Evolutionary conservation across 768 basidiomycete species (phyloP).

Genomic region (Leccinum sublutescens): DNA sequence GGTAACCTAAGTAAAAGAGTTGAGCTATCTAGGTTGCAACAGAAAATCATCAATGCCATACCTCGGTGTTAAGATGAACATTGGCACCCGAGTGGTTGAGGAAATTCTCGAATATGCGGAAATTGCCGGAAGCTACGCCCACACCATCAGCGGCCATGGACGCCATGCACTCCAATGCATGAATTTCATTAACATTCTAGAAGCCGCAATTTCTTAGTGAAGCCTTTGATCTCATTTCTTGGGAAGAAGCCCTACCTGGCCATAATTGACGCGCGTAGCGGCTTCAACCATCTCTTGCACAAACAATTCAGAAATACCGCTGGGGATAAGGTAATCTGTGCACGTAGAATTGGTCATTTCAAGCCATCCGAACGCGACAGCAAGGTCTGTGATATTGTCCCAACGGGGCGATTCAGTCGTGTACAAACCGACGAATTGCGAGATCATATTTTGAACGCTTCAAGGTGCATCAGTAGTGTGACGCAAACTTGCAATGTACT

Average conservation of each 20-base stretch:
- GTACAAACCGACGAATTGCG: constrained; percentile 57
- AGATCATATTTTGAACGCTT: constrained; percentile 57
- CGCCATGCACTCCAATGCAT: constrained; percentile 70
- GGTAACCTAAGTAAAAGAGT: constrained; percentile 41
- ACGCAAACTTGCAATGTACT: constrained; percentile 15
- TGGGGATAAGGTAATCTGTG: constrained; percentile 51
- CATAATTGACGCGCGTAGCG: constrained; percentile 82
- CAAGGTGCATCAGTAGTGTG: constrained; percentile 1
- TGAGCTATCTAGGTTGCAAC: background rate
- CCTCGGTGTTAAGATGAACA: constrained; percentile 68
- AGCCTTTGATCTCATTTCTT: background rate
- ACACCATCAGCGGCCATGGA: constrained; percentile 72
- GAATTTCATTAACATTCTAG: constrained; percentile 67
- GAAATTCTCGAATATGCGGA: constrained; percentile 81
- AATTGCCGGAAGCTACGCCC: constrained; percentile 77
- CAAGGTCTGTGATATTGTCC: constrained; percentile 58
- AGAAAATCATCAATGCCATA: constrained; percentile 26
- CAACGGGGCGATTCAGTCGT: constrained; percentile 53
- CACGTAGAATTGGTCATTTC: constrained; percentile 50
- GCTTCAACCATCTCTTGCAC: constrained; percentile 75
- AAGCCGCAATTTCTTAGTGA: background rate
- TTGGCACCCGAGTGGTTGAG: constrained; percentile 66
- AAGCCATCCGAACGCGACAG: constrained; percentile 50
- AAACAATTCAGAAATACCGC: constrained; percentile 59
- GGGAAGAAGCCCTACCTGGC: constrained; percentile 47